These are phyloP conservation scores for Cyclospora cayetanensis DNA, from an alignment of 169 alveolate genomes.

Conservation along the genomic window DNA sequence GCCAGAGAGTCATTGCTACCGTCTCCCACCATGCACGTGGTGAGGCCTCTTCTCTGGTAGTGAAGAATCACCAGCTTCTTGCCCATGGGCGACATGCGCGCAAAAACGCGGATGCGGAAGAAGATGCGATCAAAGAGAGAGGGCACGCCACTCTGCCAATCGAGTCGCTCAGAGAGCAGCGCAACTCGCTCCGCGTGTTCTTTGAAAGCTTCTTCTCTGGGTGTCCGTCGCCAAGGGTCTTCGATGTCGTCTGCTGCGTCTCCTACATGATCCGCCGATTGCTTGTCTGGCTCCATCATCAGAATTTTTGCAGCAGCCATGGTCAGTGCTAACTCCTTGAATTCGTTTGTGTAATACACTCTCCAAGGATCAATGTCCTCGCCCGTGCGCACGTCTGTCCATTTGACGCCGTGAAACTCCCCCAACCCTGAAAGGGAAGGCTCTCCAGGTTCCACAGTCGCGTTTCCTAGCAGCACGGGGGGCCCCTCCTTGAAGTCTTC, in stretches of 20 bases:
- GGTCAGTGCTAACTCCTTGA: slow-evolving; percentile 17
- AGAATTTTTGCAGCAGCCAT: slow-evolving; percentile 17
- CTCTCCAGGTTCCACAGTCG: background rate
- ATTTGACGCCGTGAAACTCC: background rate
- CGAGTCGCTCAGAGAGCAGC: background rate
- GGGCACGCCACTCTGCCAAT: no score
- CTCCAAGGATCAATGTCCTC: slow-evolving; percentile 17
- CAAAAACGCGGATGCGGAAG: slow-evolving; percentile 50
- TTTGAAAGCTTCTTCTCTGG: background rate
- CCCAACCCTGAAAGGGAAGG: background rate
- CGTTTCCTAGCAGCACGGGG: slow-evolving; percentile 13
- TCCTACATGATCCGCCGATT: background rate
- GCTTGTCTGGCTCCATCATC: slow-evolving; percentile 11
- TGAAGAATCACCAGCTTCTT: slow-evolving; percentile 43
- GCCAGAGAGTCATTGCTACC: slow-evolving; percentile 96
- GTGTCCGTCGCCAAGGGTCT: background rate
- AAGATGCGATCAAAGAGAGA: background rate
- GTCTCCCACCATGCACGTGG: slow-evolving; percentile 93
- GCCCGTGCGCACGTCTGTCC: slow-evolving; percentile 45
- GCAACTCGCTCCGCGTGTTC: background rate
- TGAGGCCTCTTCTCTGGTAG: background rate
- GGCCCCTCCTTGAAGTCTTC: background rate
- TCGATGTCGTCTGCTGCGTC: background rate
- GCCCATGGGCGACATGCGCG: slow-evolving; percentile 48
- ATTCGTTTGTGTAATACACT: background rate